Evolutionary conservation across 805 yeast genomes (phyloP).

Genomic region (Kuraishia capsulata): DNA sequence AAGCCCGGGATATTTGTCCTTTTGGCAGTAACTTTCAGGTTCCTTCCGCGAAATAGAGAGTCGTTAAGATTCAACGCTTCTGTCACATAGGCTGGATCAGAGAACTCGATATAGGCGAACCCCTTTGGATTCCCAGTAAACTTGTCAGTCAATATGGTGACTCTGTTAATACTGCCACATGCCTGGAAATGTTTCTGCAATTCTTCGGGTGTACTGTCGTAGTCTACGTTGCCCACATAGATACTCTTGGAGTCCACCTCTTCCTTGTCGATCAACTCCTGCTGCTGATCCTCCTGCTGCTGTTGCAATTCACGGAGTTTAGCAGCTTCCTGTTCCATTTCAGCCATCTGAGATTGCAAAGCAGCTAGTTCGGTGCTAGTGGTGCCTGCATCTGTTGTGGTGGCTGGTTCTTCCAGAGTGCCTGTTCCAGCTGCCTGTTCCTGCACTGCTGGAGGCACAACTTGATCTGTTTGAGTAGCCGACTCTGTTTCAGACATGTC

Average conservation of each 20-base stretch:
- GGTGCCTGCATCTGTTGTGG: neutral
- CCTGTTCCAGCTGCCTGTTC: neutral
- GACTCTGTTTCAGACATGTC: too few relatives aligned
- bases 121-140: slow-evolving; percentile 80
- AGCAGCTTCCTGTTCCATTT: slow-evolving; percentile 57
- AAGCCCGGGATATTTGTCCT: slow-evolving; percentile 78
- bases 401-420: slow-evolving; percentile 1
- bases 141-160: slow-evolving; percentile 67
- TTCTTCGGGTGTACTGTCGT: slow-evolving; percentile 66
- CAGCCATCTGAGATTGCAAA: slow-evolving; percentile 36
- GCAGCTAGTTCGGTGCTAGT: slow-evolving; percentile 19
- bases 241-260: slow-evolving; percentile 72
- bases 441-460: too few relatives aligned
- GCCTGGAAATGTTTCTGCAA: slow-evolving; percentile 61
- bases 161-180: slow-evolving; percentile 69
- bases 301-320: slow-evolving; percentile 50
- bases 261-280: slow-evolving; percentile 26
- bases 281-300: slow-evolving; percentile 8
- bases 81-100: slow-evolving; percentile 53
- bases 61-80: slow-evolving; percentile 63
- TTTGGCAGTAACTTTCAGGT: slow-evolving; percentile 65
- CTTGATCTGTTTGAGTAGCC: too few relatives aligned
- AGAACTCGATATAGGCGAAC: slow-evolving; percentile 78
- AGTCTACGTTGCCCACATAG: slow-evolving; percentile 82
- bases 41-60: slow-evolving; percentile 56